Evolutionary conservation across 129 eudicot genomes (phyloP).

Genomic region (Artemisia annua): DNA sequence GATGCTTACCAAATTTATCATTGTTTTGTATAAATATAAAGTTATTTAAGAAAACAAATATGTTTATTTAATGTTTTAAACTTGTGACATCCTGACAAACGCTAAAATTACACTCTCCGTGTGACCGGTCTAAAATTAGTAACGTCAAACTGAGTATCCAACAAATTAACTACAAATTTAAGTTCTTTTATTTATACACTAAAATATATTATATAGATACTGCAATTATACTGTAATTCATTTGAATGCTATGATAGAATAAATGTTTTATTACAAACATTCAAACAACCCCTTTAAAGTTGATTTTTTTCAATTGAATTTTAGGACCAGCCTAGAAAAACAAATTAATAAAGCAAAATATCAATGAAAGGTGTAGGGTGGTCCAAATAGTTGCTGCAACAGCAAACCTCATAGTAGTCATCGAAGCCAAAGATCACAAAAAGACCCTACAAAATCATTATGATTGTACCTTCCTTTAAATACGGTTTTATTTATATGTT

Average conservation of each 20-base stretch:
- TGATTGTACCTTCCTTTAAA: not conserved
- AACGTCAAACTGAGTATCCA: too few relatives aligned
- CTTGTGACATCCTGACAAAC: too few relatives aligned
- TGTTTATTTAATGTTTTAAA: too few relatives aligned
- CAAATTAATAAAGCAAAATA: conserved; percentile 5
- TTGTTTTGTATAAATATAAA: too few relatives aligned
- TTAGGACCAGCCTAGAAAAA: conserved; percentile 26
- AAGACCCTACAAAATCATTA: conserved; percentile 2
- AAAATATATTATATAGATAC: too few relatives aligned
- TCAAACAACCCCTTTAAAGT: not conserved
- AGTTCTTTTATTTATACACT: not conserved
- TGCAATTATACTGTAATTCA: not conserved
- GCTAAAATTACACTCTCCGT: too few relatives aligned
- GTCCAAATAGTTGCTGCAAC: conserved; percentile 34
- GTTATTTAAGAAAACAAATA: too few relatives aligned
- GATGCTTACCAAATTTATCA: too few relatives aligned
- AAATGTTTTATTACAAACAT: not conserved
- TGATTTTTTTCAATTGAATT: not conserved
- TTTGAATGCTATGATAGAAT: not conserved
- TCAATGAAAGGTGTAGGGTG: conserved; percentile 29
- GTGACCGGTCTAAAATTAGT: too few relatives aligned
- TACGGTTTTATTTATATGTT: not conserved
- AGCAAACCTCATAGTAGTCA: conserved; percentile 35
- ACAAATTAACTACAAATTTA: not conserved
- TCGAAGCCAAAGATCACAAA: conserved; percentile 30